Base-by-base conservation (phyloP, 2,329 filamentous ascomycete species). In the Daldinia eschscholtzii region DNA sequence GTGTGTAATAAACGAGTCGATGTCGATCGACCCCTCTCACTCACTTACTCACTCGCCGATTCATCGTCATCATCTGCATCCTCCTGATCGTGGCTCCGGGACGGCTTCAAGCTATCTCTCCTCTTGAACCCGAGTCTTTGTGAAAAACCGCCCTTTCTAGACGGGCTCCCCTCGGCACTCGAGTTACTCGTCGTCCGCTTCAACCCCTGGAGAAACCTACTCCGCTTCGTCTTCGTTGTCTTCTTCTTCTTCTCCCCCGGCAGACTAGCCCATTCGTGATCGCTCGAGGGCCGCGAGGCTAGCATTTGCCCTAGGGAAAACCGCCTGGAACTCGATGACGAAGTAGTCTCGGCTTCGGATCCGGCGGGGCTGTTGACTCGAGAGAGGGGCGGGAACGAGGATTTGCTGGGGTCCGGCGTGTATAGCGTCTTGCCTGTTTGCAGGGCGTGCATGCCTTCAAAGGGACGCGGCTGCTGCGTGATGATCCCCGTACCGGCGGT, bases 391-490 rank as follows among this genome's bases (percentile, higher is more conserved):
- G 6, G 33, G 10, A 2, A 35, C 7, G 6, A 35, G 10, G 7
- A 9, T 2, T 6, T 35, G 33, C 35, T 39, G 35, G 30, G 9
- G 10, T 4, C 44, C 10, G 44, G 44, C 9, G 73, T 74, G 37
- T 75, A 76, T 9, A 76, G 66, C 44, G 70, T 73, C 55, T 55
- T 68, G 0, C 44, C 64, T 15, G 71, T 42, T 0, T 28, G 53
- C 6, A 76, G 68, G 33, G 61, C 64, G 13, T 66, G 65, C 64
- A 77, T 72, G 2, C 57, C 55, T 30, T 76, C 73, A 46, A 75
- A 76, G 28, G 64, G 66, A 2, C 66, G 61, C 0, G 63, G 59
- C 20, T 68, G 61, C 1, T 9, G 12, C 4, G 30, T 12, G 0
- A 57, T 35, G 10, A 55, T 23, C 10, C 52, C 37, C 15, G n/a